Evolutionary conservation across 768 basidiomycete genomes (phyloP), one percentile per base, ranked within the genome.

Genomic region (Leucocoprinus birnbaumii): DNA sequence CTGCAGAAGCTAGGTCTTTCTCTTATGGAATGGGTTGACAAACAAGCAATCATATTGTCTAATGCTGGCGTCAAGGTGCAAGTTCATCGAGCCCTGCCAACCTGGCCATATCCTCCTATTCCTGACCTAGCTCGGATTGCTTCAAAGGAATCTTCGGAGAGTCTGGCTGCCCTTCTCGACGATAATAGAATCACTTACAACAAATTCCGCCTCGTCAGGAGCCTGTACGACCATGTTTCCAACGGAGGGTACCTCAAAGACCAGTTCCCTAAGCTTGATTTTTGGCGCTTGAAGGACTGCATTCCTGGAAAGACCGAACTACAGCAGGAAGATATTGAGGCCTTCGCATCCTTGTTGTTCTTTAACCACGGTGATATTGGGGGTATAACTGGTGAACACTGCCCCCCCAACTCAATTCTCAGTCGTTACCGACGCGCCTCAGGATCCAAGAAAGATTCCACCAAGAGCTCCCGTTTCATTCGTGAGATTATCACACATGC

Each of bases 261-360:
- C 6, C 72, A 74, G 25, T 90, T 89, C 53, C 71, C 80, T 0
- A 70, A 72, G 50, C 73, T 73, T 8, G 84, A 87, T 59, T 94
- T 95, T 66, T 97, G 94, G 94, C 80, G 84, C 37, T 71, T 96
- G 64, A 93, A 92, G 64, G 83, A 84, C 21, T 86, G 80, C 62
- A 86, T 94, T 41, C 90, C 90, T 4, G 51, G 75, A 1, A 58
- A 62, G 4, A 68, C 73, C 1, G 70, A 77, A 25, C 70, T 92
- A n/a, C 80, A 82, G 46, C 78, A 79, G 35, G 83, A 83, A 31
- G 90, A 93, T 63, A 73, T 87, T 16, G 74, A 85, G 48, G 88
- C 88, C 1, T 94, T 94, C 61, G 80, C 85, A 14, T 75, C 78
- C 8, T 72, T 94, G 11, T 71, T 94, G 10, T 71, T 80, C 34